phyloP scores from a whole-genome alignment of 306 rosid genomes.

The Medicago lupulina region DNA sequence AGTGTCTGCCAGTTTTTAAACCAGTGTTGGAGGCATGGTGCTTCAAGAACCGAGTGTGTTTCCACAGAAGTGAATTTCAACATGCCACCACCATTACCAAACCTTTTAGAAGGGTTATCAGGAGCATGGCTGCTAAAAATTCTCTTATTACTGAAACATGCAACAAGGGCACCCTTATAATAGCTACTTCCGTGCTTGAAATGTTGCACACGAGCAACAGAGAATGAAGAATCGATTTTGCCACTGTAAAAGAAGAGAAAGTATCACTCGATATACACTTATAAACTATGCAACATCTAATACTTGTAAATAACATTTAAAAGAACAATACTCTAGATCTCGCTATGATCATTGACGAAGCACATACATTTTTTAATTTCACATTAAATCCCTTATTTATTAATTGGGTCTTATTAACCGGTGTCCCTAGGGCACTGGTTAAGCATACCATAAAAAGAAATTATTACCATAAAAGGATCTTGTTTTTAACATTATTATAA shows the following conservation, averaged over 20 bases:
- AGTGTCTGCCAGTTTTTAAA: conserved; percentile 81
- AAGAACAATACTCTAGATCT: conserved; percentile 8
- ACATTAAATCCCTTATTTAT: too few relatives aligned
- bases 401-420: too few relatives aligned
- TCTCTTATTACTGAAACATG: conserved; percentile 45
- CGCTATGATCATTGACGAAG: neutral
- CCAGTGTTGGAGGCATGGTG: conserved; percentile 75
- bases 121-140: conserved; percentile 38
- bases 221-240: conserved; percentile 48
- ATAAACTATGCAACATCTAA: conserved; percentile 22
- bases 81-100: conserved; percentile 15
- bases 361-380: conserved; percentile 10
- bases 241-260: conserved; percentile 50
- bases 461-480: too few relatives aligned
- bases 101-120: conserved; percentile 33
- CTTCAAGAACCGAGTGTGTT: conserved; percentile 50
- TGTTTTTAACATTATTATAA: too few relatives aligned
- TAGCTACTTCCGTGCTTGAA: conserved; percentile 36
- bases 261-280: conserved; percentile 27
- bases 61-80: conserved; percentile 47
- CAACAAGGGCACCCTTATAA: conserved; percentile 41
- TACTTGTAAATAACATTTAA: conserved; percentile 21
- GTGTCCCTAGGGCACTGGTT: too few relatives aligned
- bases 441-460: too few relatives aligned
- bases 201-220: conserved; percentile 35